Base-by-base conservation (phyloP, 2,329 filamentous ascomycete genomes). In the Claviceps lovelessii region DNA sequence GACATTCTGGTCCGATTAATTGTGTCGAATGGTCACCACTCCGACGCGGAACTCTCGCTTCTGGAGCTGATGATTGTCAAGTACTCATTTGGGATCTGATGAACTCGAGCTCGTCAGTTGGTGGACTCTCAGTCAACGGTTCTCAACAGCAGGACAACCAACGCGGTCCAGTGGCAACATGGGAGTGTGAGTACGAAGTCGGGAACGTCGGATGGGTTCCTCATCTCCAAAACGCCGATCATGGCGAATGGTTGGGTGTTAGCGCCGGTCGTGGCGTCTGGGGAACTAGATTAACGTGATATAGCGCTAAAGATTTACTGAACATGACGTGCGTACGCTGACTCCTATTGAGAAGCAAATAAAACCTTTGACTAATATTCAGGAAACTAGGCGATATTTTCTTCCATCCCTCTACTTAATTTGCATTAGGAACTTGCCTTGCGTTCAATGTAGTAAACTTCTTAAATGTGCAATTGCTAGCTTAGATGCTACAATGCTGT, bases 11-110 rank as follows among this genome's bases (percentile, higher is more conserved):
- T 5, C 72, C 88, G 8, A 80, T 98, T 55, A 97, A 95, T 71
- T 93, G 87, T 64, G 86, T 97, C 56, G 93, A 98, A 72, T 98
- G 93, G 93, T 95, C 89, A 9, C 91, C 90, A 0, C 80, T 83
- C 54, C 81, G 90, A 56, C 80, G 93, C 62, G 93, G 93, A 29
- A 86, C 90, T 60, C 80, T 98, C 19, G 91, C 91, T 17, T 95
- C 89, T 0, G 93, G 93, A 39, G 93, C 79, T 6, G 93, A 98
- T 64, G 93, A 98, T 69, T 91, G 84, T 59, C 81, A 93, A 61
- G 91, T 97, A 2, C 76, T 97, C 37, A 77, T 96, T 17, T 98
- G 93, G 93, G 93, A 98, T 69, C 76, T 98, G 10, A 77, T 96
- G 59, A 91, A 86, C 57, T 66, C 67, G 63, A 65, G 72, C 69